Evolutionary conservation across 2,329 filamentous ascomycete species (phyloP), one percentile per base, ranked within the genome.

Genomic region (Alternaria viburni): DNA sequence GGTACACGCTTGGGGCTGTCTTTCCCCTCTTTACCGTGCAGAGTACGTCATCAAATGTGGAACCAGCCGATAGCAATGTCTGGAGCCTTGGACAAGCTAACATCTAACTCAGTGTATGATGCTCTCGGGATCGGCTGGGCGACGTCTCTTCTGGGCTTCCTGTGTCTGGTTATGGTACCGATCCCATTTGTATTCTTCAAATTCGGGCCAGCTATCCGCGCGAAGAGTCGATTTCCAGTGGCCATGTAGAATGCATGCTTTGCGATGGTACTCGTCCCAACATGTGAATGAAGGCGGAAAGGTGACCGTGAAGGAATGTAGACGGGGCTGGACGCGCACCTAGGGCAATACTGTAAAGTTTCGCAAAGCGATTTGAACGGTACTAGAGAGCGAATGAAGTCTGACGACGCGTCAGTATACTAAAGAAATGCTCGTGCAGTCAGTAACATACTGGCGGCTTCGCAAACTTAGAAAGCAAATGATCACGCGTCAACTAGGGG

Each of bases 11-110:
- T 25, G 77, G 77, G 19, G 78, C 76, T 4, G 72, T 73, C 4
- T 77, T 78, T 23, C 78, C 80, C 1, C 62, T 81, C 10, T 81
- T 81, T 55, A 80, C 79, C 0, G 66, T 77, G 6, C 79, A 81
- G 51, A 81, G 74, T 76, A 69, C 36, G 72, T 61, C 19, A 17
- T 6, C 9, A 36, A 5, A 2, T 1, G 10, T 13, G 12, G 8
- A 3, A 36, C 13, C 23, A 17, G 13, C 19, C 55, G 11, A 30
- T 30, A 1, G 10, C 23, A 49, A 13, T 11, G 6, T 30, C 30
- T 21, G 3, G 41, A 15, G 17, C 44, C 41, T 36, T 26, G 3
- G 1, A 10, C 6, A 47, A 17, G 32, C 57, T 66, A 43, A 67
- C 41, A 23, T 5, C 12, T 4, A 30, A 13, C 26, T 5, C 23